Evolutionary conservation across 2,329 filamentous ascomycete genomes (phyloP).

Genomic region (Paecilomyces fulvus): DNA sequence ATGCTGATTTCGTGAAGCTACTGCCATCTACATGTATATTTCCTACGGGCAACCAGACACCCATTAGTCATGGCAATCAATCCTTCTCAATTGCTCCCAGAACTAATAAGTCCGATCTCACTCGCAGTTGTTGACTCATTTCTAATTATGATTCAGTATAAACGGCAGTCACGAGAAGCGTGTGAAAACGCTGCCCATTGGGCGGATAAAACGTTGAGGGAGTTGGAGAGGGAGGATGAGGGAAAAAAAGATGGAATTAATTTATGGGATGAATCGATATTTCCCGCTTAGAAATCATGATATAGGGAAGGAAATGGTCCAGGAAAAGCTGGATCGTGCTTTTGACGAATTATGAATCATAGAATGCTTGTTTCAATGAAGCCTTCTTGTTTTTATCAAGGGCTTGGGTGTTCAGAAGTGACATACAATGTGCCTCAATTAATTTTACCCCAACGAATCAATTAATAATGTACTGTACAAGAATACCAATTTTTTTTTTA

Average conservation of each 20-base stretch:
- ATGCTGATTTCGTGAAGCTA: no score
- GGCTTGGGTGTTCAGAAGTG: background rate
- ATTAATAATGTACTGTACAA: background rate
- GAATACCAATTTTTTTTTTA: background rate
- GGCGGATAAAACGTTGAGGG: conserved; percentile 8
- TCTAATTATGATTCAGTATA: conserved; percentile 32
- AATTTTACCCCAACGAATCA: background rate
- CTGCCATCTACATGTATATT: no score
- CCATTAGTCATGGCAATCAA: no score
- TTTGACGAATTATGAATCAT: background rate
- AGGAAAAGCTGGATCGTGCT: no score
- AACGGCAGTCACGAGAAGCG: conserved; percentile 50
- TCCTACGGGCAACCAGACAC: no score
- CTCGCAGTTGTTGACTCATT: no score
- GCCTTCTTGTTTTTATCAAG: background rate
- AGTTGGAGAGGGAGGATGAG: conserved; percentile 4
- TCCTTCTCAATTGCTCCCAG: no score
- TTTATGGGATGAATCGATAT: no score
- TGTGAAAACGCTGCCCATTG: conserved; percentile 37
- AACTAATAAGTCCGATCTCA: no score
- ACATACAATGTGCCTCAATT: background rate
- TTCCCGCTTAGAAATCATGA: no score
- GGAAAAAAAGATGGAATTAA: background rate
- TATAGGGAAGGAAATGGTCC: no score
- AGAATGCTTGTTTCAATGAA: background rate